A percentile compares a stretch with the other conserved stretches of the same genome.
Evolutionary conservation across 352 stramenopile species (phyloP).

Genomic region (Aphanomyces invadans): DNA sequence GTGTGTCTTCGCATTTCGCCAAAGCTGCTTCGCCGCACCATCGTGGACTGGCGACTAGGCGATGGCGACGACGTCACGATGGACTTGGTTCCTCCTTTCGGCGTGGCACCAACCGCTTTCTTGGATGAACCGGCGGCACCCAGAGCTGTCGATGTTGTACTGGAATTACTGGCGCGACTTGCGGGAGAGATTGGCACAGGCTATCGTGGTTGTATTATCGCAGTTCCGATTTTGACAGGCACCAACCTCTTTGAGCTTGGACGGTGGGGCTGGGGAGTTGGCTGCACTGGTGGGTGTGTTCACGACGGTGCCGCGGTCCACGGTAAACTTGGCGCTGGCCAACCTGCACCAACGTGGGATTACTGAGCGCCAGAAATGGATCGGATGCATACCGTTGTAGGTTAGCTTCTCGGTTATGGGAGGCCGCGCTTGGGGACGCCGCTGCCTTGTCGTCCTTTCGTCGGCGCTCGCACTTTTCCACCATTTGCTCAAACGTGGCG

Average conservation of each 20-base stretch:
- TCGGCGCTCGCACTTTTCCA: conserved; percentile 44
- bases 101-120: no score
- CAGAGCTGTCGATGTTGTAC: no score
- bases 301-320: not conserved
- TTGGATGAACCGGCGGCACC: no score
- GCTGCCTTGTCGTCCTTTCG: conserved; percentile 13
- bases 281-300: not conserved
- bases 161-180: no score
- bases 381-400: not conserved
- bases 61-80: not conserved
- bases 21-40: not conserved
- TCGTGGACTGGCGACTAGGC: not conserved
- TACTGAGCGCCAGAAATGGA: no score
- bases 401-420: not conserved
- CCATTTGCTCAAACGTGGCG: conserved; percentile 72
- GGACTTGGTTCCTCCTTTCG: not conserved
- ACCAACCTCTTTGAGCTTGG: not conserved
- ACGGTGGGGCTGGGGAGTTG: not conserved
- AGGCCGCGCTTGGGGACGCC: not conserved
- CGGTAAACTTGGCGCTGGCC: not conserved
- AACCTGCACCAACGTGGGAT: no score
- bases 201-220: not conserved
- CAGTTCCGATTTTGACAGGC: not conserved
- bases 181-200: not conserved
- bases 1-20: not conserved